phyloP scores from a whole-genome alignment of 768 basidiomycete species.

The Boletus edulis region DNA sequence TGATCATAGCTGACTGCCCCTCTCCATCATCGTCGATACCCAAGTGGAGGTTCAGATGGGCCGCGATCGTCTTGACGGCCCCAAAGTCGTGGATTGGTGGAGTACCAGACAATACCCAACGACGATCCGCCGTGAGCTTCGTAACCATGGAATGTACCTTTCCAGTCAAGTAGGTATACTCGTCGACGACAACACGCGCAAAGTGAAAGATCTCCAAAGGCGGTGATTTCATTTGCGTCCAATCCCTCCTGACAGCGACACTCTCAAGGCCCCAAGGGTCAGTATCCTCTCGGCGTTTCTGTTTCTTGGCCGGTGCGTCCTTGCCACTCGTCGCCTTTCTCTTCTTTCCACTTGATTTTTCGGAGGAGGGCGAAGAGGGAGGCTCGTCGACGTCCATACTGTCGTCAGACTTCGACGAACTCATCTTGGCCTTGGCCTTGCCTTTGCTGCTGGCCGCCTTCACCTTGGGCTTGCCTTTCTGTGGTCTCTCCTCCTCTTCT shows the following conservation, averaged over 20 bases:
- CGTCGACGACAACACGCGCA: slow-evolving; percentile 85
- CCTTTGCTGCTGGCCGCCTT: slow-evolving; percentile 21
- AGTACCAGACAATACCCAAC: slow-evolving; percentile 97
- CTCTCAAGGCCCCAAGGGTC: slow-evolving; percentile 80
- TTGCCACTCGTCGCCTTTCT: slow-evolving; percentile 37
- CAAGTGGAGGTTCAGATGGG: slow-evolving; percentile 85
- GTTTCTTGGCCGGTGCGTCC: slow-evolving; percentile 47
- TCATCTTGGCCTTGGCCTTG: slow-evolving; percentile 24
- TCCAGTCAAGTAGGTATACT: slow-evolving; percentile 90
- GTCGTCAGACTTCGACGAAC: slow-evolving; percentile 37
- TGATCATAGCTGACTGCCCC: slow-evolving; percentile 68
- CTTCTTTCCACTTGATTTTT: slow-evolving; percentile 42
- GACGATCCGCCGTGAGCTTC: slow-evolving; percentile 69
- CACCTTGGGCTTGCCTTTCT: slow-evolving; percentile 26
- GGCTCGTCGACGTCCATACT: slow-evolving; percentile 60
- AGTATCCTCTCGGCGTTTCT: slow-evolving; percentile 57
- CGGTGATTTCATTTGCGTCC: slow-evolving; percentile 76
- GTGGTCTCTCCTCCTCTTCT: slow-evolving; percentile 29
- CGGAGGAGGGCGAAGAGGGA: slow-evolving; percentile 32
- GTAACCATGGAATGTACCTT: slow-evolving; percentile 78
- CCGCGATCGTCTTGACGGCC: slow-evolving; percentile 86
- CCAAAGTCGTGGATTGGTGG: slow-evolving; percentile 91
- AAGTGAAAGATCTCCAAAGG: slow-evolving; percentile 94
- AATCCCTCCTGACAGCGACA: slow-evolving; percentile 62
- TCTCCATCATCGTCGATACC: slow-evolving; percentile 90